Base-by-base conservation (phyloP, 345 rosid genomes). In the Brassica juncea region DNA sequence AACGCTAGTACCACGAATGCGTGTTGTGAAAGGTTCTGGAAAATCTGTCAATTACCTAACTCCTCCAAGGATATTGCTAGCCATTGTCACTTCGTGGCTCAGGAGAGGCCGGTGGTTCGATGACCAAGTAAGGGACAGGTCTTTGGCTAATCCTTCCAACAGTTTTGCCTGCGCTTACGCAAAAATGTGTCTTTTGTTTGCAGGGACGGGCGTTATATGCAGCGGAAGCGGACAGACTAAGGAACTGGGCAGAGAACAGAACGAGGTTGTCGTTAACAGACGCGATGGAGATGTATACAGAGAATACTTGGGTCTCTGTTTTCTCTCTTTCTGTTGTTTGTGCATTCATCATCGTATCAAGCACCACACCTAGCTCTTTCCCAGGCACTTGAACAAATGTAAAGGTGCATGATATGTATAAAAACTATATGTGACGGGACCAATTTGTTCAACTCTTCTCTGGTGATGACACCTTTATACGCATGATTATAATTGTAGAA, bases 71-170 rank as follows among this genome's bases (percentile, higher is more conserved):
- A 94, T 94, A 86, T 73, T 94, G 78, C 88, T 94, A 64, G 99
- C 97, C 52, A 82, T 92, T 62, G 91, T 92, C 70, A 94, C 94
- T 47, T 97, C 97, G 0, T 94, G 99, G 97, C 73, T 94, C 66
- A 84, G 99, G 68, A 87, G 85, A 82, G 99, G 94, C 49, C 92
- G 97, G 68, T 94, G 97, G 99, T 92, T 94, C 10, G 99, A 94
- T 82, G 92, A 91, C 82, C 89, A 94, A 90, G 97, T 94, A 87
- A 86, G 81, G 52, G 54, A 47, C 54, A 12, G 54, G 16, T 47
- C 16, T 47, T 42, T 14, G 15, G 15, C 54, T 3, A 47, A 47
- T 47, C 54, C 15, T 47, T 12, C 54, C 5, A 4, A 47, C 15
- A 47, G 54, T 47, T 47, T 47, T 19, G 8, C 62, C 27, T 6